These are phyloP conservation scores for Tylopilus balloui DNA, from an alignment of 768 basidiomycete species.

Conservation along the genomic window DNA sequence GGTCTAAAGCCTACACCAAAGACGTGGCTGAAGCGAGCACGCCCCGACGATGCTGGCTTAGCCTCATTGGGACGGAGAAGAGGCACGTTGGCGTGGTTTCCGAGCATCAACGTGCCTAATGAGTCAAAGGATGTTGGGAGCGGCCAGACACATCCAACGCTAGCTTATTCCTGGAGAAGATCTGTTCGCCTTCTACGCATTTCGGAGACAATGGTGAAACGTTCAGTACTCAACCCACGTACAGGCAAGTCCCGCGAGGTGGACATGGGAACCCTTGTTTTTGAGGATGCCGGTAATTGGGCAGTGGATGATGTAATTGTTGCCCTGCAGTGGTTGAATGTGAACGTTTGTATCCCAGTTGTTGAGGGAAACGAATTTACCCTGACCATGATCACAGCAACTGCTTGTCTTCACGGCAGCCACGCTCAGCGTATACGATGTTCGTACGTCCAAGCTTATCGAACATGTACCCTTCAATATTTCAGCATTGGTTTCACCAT, in stretches of 20 bases:
- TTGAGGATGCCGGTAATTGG: constrained; percentile 60
- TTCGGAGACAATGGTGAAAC: constrained; percentile 52
- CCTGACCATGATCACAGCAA: constrained; percentile 47
- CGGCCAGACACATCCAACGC: constrained; percentile 48
- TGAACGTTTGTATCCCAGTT: constrained; percentile 61
- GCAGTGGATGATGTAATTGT: constrained; percentile 57
- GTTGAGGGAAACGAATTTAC: background rate
- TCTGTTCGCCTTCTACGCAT: constrained; percentile 62
- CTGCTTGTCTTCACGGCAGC: constrained; percentile 53
- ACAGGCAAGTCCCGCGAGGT: constrained; percentile 56
- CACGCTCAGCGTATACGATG: constrained; percentile 67
- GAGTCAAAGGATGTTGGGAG: constrained; percentile 17
- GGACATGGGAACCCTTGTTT: constrained; percentile 61
- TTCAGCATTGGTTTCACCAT: constrained; percentile 51
- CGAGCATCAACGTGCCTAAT: constrained; percentile 43
- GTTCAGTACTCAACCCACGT: constrained; percentile 46
- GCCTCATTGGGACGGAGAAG: constrained; percentile 45
- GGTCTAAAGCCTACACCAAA: constrained; percentile 87
- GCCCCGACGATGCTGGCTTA: constrained; percentile 44
- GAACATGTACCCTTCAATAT: constrained; percentile 61
- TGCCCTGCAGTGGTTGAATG: constrained; percentile 84
- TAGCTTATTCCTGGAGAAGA: constrained; percentile 85
- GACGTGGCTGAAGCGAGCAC: constrained; percentile 82
- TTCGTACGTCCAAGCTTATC: constrained; percentile 49
- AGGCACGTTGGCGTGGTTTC: constrained; percentile 80